These are phyloP conservation scores for Pyrenophora graminea DNA, from an alignment of 2,329 filamentous ascomycete species.

Conservation along the genomic window DNA sequence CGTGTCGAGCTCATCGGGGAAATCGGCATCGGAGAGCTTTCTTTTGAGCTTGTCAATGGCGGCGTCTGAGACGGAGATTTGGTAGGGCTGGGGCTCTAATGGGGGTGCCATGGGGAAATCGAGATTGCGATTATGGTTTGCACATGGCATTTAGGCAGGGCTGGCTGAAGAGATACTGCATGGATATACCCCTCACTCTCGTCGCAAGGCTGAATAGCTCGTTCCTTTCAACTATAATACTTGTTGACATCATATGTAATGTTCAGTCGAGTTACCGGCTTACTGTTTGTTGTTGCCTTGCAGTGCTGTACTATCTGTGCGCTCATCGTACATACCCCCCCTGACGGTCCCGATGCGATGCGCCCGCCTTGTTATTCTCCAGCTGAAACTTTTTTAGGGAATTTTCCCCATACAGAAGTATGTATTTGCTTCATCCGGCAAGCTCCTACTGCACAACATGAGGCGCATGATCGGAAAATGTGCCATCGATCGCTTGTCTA, in stretches of 20 bases:
- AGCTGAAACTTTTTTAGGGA: background rate
- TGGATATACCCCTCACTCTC: background rate
- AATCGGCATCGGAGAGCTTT: conserved; percentile 59
- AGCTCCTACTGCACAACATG: background rate
- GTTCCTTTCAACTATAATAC: background rate
- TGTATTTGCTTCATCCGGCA: background rate
- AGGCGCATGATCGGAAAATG: background rate
- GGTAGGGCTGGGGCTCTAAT: conserved; percentile 35
- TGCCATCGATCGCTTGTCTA: background rate
- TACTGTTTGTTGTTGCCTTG: background rate
- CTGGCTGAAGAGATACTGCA: too few relatives aligned
- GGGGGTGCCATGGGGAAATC: conserved; percentile 9
- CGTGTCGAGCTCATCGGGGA: conserved; percentile 59
- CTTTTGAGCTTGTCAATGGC: conserved; percentile 59
- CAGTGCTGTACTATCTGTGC: background rate
- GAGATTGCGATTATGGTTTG: background rate
- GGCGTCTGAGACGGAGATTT: conserved; percentile 43
- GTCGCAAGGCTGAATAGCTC: background rate
- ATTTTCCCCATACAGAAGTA: background rate
- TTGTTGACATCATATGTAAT: background rate
- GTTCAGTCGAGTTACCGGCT: background rate
- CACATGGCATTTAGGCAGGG: background rate
- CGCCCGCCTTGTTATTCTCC: background rate
- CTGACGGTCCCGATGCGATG: background rate
- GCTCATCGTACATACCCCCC: too few relatives aligned